These are phyloP conservation scores for Phycomyces blakesleeanus DNA, from an alignment of 192 early-diverging fungal species.

Conservation along the genomic window DNA sequence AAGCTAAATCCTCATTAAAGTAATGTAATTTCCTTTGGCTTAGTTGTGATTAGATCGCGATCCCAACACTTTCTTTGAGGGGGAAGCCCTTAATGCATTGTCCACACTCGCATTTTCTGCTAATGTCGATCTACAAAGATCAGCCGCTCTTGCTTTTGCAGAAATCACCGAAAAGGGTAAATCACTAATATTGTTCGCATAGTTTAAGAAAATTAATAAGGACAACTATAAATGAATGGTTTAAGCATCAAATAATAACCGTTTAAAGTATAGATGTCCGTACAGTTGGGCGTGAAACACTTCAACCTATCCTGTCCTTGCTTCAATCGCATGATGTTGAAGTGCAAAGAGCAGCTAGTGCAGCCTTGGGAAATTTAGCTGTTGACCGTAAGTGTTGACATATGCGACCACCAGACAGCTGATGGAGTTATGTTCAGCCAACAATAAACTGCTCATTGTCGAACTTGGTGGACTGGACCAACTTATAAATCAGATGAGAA, in stretches of 20 bases:
- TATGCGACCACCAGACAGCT: too few species aligned
- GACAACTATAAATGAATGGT: not conserved
- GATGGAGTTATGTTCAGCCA: slow-evolving; percentile 42
- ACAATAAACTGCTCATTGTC: slow-evolving; percentile 84
- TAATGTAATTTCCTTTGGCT: too few species aligned
- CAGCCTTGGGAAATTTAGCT: slow-evolving; percentile 85
- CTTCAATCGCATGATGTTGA: slow-evolving; percentile 80
- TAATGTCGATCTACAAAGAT: slow-evolving; percentile 80
- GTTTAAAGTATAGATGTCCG: slow-evolving; percentile 54
- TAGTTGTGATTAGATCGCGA: slow-evolving; percentile 51
- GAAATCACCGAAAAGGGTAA: slow-evolving; percentile 78
- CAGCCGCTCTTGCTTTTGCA: slow-evolving; percentile 83
- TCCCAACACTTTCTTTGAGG: slow-evolving; percentile 79
- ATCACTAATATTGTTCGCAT: too few species aligned
- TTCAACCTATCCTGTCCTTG: slow-evolving; percentile 79
- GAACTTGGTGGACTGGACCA: slow-evolving; percentile 80
- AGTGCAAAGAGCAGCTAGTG: slow-evolving; percentile 83
- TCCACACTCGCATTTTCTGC: slow-evolving; percentile 80
- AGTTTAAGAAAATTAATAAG: too few species aligned
- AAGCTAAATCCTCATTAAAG: slow-evolving; percentile 27
- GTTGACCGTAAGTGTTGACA: slow-evolving; percentile 49
- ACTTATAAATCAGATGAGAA: slow-evolving; percentile 82
- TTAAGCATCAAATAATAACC: not conserved
- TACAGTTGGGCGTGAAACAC: slow-evolving; percentile 66
- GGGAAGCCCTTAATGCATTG: slow-evolving; percentile 73